Conservation (phyloP, 805 yeast species). For the Saccharomycopsis lassenensis region DNA sequence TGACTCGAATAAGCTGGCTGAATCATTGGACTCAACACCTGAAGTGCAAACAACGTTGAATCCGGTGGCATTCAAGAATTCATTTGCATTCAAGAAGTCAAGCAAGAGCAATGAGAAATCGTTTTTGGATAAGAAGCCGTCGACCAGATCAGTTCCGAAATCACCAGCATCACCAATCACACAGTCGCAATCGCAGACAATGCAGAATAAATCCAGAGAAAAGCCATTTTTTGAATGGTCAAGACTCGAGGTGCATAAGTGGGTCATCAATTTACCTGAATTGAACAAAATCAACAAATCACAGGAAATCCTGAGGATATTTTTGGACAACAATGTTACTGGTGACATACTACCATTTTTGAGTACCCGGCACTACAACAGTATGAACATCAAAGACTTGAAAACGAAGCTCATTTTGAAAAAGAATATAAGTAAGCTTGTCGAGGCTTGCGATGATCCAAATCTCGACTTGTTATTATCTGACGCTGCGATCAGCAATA, state of each 20-base stretch:
- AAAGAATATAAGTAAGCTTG: conserved; percentile 12
- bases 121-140: conserved; percentile 1
- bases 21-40: conserved; percentile 5
- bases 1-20: conserved; percentile 4
- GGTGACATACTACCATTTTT: conserved; percentile 17
- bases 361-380: conserved; percentile 11
- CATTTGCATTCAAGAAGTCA: conserved; percentile 13
- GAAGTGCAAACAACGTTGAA: not conserved
- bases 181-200: not conserved
- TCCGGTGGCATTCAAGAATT: conserved; percentile 15
- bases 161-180: not conserved
- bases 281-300: conserved; percentile 13
- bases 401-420: conserved; percentile 13
- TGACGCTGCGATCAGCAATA: conserved; percentile 4
- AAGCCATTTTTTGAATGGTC: conserved; percentile 18
- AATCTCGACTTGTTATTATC: conserved; percentile 6
- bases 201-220: conserved; percentile 7
- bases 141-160: not conserved
- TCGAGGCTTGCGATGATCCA: conserved; percentile 5
- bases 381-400: conserved; percentile 16
- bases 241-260: conserved; percentile 17
- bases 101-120: conserved; percentile 2
- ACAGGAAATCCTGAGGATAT: conserved; percentile 15
- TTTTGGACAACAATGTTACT: conserved; percentile 17
- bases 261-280: conserved; percentile 16